Conservation (phyloP, 2,329 filamentous ascomycete species). For the Diaporthe sp. region DNA sequence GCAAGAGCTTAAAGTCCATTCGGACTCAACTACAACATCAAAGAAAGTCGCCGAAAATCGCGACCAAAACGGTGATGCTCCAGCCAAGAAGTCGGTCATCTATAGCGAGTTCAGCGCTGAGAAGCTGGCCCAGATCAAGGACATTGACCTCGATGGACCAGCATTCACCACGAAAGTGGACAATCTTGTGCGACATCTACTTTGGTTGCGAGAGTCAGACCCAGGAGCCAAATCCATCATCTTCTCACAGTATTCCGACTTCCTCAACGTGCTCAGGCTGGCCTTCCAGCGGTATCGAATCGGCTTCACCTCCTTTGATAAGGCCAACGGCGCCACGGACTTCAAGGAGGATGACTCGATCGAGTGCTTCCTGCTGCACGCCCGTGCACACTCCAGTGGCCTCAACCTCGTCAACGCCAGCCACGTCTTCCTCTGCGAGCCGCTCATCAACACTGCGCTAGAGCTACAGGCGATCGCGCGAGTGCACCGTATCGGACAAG, state of each 20-base stretch:
- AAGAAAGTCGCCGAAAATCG: slow-evolving; percentile 40
- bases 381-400: slow-evolving; percentile 88
- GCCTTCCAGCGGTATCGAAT: slow-evolving; percentile 83
- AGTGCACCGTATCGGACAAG: slow-evolving; percentile 94
- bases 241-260: slow-evolving; percentile 90
- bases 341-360: slow-evolving; percentile 82
- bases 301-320: slow-evolving; percentile 78
- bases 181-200: slow-evolving; percentile 81
- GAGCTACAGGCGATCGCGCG: slow-evolving; percentile 96
- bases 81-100: slow-evolving; percentile 64
- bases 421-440: slow-evolving; percentile 95
- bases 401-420: slow-evolving; percentile 93
- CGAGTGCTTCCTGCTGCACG: slow-evolving; percentile 91
- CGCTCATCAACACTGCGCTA: slow-evolving; percentile 91
- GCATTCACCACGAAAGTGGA: slow-evolving; percentile 95
- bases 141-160: slow-evolving; percentile 78
- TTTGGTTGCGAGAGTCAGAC: slow-evolving; percentile 88
- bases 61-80: slow-evolving; percentile 33
- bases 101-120: slow-evolving; percentile 82
- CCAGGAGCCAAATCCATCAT: slow-evolving; percentile 91
- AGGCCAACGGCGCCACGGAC: slow-evolving; percentile 75
- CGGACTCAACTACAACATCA: slow-evolving; percentile 45
- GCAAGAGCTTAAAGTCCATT: slow-evolving; percentile 76
- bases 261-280: slow-evolving; percentile 78
- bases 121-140: slow-evolving; percentile 84